These are phyloP conservation scores for Eleusine coracana DNA, from an alignment of 176 grass and related monocot genomes.

Conservation along the genomic window DNA sequence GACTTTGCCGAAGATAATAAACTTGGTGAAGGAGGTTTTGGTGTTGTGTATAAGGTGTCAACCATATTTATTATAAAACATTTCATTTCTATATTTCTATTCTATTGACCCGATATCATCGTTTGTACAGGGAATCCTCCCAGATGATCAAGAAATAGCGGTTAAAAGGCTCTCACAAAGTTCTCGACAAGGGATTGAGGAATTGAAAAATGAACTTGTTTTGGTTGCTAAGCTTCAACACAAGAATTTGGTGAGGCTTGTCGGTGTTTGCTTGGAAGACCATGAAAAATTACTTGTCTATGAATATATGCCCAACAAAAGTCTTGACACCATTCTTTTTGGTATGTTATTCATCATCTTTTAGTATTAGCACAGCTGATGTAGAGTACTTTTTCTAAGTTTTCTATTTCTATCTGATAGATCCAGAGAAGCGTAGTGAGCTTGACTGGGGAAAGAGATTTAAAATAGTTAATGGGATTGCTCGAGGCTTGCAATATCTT, in stretches of 20 bases:
- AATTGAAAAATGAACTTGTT: slow-evolving; percentile 64
- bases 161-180: slow-evolving; percentile 63
- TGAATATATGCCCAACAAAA: slow-evolving; percentile 78
- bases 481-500: slow-evolving; percentile 78
- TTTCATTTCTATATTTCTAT: background rate
- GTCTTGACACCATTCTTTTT: slow-evolving; percentile 77
- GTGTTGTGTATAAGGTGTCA: slow-evolving; percentile 52
- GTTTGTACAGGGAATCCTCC: slow-evolving; percentile 59
- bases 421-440: slow-evolving; percentile 33
- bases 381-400: slow-evolving; percentile 25
- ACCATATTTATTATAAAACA: background rate
- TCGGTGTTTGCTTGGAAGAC: slow-evolving; percentile 78
- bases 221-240: slow-evolving; percentile 83
- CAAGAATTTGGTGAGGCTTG: slow-evolving; percentile 78
- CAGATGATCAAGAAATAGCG: slow-evolving; percentile 50
- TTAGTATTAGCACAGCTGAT: slow-evolving; percentile 8
- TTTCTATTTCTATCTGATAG: slow-evolving; percentile 37
- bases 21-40: slow-evolving; percentile 71
- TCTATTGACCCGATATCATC: background rate
- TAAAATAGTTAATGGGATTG: slow-evolving; percentile 59
- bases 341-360: slow-evolving; percentile 40
- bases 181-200: slow-evolving; percentile 69
- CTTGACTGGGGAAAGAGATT: slow-evolving; percentile 60
- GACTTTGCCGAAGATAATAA: slow-evolving; percentile 60
- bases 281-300: slow-evolving; percentile 73